Evolutionary conservation across 179 eudicot genomes (phyloP).

Genomic region (Kewa caespitosa): DNA sequence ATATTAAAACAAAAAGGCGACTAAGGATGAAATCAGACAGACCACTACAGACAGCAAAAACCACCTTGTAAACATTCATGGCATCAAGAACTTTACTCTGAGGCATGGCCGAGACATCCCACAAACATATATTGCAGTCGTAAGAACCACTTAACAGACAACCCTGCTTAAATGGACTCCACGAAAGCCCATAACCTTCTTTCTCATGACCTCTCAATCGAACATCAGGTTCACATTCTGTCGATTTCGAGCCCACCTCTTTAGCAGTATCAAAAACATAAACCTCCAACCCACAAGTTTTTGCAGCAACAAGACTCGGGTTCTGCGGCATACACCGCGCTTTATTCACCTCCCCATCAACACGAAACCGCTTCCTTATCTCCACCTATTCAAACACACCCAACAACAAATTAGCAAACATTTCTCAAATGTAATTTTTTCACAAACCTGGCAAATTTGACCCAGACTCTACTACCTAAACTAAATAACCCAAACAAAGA

Average conservation of each 20-base stretch:
- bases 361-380: constrained; percentile 58
- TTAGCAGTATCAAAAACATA: constrained; percentile 69
- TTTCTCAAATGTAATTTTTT: too few species aligned
- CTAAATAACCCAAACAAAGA: too few species aligned
- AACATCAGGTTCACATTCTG: constrained; percentile 58
- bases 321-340: constrained; percentile 81
- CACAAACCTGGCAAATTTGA: too few species aligned
- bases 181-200: constrained; percentile 95
- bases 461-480: too few species aligned
- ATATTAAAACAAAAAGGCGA: not conserved
- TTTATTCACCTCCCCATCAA: constrained; percentile 94
- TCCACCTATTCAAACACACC: constrained; percentile 62
- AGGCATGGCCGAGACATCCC: constrained; percentile 79
- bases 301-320: constrained; percentile 73
- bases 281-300: constrained; percentile 72
- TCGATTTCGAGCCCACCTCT: constrained; percentile 36
- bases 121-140: constrained; percentile 81
- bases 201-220: constrained; percentile 85
- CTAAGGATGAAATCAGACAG: not conserved
- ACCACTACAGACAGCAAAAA: not conserved
- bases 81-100: constrained; percentile 67
- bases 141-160: constrained; percentile 86
- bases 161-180: constrained; percentile 83
- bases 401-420: constrained; percentile 6
- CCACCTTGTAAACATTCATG: constrained; percentile 60